phyloP scores from a whole-genome alignment of 441 rosid species.

The Flueggea neowawraea region DNA sequence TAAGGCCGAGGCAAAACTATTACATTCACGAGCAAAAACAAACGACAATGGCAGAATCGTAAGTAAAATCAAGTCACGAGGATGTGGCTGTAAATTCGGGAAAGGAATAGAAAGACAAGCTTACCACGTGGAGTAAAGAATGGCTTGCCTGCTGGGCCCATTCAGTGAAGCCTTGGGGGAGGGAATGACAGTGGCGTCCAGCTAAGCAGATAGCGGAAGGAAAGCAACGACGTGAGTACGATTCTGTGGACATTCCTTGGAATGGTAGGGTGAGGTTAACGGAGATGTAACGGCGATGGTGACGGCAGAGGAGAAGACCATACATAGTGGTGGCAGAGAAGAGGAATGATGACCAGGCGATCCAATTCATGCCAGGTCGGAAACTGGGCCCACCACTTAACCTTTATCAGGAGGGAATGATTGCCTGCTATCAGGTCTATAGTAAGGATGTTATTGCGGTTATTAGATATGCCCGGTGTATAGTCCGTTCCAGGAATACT shows the following conservation, averaged over 20 bases:
- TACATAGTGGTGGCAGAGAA: too few relatives aligned
- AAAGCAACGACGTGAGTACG: slow-evolving; percentile 1
- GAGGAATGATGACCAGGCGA: slow-evolving; percentile 30
- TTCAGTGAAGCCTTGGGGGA: neutral
- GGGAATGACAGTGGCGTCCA: slow-evolving; percentile 27
- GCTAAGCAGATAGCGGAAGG: slow-evolving; percentile 31
- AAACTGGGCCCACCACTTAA: neutral
- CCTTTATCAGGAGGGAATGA: too few relatives aligned
- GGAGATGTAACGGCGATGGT: slow-evolving; percentile 11
- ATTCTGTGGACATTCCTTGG: slow-evolving; percentile 1
- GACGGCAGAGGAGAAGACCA: slow-evolving; percentile 6
- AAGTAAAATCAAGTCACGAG: too few relatives aligned
- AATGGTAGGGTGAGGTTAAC: neutral
- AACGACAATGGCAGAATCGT: too few relatives aligned
- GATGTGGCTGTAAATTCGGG: neutral
- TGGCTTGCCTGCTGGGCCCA: slow-evolving; percentile 34
- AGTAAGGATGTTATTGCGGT: too few relatives aligned
- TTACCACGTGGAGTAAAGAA: slow-evolving; percentile 15
- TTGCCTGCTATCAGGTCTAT: too few relatives aligned
- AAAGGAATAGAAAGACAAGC: slow-evolving; percentile 4
- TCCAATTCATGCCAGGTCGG: slow-evolving; percentile 21
- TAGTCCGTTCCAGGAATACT: too few relatives aligned
- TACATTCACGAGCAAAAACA: too few relatives aligned
- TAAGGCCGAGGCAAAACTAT: too few relatives aligned
- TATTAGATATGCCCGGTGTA: too few relatives aligned